Evolutionary conservation across 75 land plant genomes (phyloP).

Genomic region (Sequoiadendron giganteum): DNA sequence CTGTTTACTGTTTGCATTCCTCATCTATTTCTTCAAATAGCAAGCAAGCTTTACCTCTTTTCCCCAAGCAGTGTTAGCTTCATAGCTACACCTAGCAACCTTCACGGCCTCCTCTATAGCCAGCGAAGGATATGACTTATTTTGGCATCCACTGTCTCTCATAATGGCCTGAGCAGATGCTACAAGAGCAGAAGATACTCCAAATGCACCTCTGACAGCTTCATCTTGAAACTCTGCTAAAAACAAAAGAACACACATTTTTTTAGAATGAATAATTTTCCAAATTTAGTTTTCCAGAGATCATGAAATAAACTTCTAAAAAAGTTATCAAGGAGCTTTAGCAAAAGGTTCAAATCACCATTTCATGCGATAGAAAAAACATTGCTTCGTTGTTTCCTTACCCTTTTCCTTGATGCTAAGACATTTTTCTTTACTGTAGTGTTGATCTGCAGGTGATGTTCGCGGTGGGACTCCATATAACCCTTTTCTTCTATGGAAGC

Average conservation of each 20-base stretch:
- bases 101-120: conserved; percentile 15
- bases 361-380: background rate
- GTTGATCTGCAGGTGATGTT: background rate
- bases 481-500: conserved; percentile 37
- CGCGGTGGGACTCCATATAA: conserved; percentile 26
- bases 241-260: background rate
- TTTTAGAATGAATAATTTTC: background rate
- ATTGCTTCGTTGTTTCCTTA: background rate
- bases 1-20: too few species aligned
- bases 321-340: background rate
- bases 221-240: background rate
- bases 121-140: background rate
- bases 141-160: background rate
- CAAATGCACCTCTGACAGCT: conserved; percentile 7
- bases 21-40: too few species aligned
- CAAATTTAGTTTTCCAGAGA: background rate
- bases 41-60: conserved; percentile 19
- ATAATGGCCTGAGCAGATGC: conserved; percentile 11
- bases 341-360: background rate
- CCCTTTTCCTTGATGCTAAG: background rate
- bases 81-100: conserved; percentile 27
- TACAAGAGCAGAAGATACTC: conserved; percentile 13
- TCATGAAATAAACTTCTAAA: too few species aligned
- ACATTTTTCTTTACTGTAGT: background rate
- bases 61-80: conserved; percentile 29